Base-by-base conservation (phyloP, 192 early-diverging fungal genomes). In the Coemansia sp. region DNA sequence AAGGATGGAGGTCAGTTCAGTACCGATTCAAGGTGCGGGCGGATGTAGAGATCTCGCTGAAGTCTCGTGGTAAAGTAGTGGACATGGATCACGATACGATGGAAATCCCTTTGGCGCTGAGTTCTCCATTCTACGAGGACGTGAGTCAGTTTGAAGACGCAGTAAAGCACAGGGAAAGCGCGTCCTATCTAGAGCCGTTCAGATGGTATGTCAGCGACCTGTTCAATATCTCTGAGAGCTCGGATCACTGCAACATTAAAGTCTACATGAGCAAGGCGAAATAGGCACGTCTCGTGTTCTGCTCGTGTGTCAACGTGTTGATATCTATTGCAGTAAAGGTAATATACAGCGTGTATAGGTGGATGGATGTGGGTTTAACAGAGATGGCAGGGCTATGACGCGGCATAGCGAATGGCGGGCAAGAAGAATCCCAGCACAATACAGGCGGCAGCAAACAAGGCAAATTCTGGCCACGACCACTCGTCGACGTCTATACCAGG, bases 391-490 rank as follows among this genome's bases (percentile, higher is more conserved):
- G 36, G 58, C 44, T 61, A 62, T 22, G 19, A 29, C 0, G 33
- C 54, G 24, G 55, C 63, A 52, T 65, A 60, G 21, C 76, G 70
- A 36, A 72, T 41, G 14, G 58, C 59, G 15, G 76, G 76, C 36
- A 72, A n/a, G 21, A 72, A 24, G 53, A 79, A 69, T 0, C 76
- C 76, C 17, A 79, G 18, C 12, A 62, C 24, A 37, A 79, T 64
- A 48, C 76, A 79, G 3, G 62, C 37, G 12, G 67, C 46, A 14
- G 54, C 70, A 72, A 79, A 79, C 66, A 69, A 21, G 11, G 66
- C 76, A 68, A 79, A 66, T 40, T 79, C 76, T 8, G 58, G n/a
- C 76, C 76, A 79, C 44, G 76, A 79, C 67, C 70, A 72, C 38
- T 79, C 76, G 21, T 59, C 59, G n/a, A 79, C 29, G 35, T 79